phyloP scores from a whole-genome alignment of 2,329 filamentous ascomycete species.

The Lizonia empirigonia region DNA sequence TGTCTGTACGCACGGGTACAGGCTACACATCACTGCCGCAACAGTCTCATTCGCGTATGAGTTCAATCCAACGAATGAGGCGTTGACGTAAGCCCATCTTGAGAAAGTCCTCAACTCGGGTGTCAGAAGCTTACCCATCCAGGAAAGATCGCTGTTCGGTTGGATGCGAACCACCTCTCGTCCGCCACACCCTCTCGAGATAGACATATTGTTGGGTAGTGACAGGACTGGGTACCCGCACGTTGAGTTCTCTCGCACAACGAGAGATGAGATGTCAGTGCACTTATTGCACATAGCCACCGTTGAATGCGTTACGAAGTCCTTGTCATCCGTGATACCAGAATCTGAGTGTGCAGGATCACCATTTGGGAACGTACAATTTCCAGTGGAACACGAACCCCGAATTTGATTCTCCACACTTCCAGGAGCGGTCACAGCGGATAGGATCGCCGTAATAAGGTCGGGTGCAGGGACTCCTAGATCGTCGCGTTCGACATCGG shows the following conservation, averaged over 20 bases:
- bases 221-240: not conserved
- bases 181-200: not conserved
- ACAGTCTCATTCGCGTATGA: not conserved
- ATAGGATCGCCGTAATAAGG: not conserved
- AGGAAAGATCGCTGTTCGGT: not conserved
- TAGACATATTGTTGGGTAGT: not conserved
- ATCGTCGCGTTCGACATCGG: not conserved
- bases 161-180: not conserved
- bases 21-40: not conserved
- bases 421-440: not conserved
- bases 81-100: conserved; percentile 3
- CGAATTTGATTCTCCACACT: not conserved
- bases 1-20: conserved; percentile 1
- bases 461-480: not conserved
- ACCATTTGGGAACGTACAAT: not conserved
- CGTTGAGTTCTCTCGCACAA: not conserved
- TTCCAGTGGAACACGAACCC: not conserved
- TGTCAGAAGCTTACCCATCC: not conserved
- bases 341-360: not conserved
- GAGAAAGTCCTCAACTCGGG: not conserved
- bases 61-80: not conserved
- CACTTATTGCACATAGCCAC: conserved; percentile 1
- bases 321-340: not conserved
- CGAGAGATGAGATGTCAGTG: not conserved
- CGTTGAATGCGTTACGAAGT: not conserved